Evolutionary conservation across 129 eudicot species (phyloP), one percentile per base, ranked within the genome.

Genomic region (Glebionis coronaria): DNA sequence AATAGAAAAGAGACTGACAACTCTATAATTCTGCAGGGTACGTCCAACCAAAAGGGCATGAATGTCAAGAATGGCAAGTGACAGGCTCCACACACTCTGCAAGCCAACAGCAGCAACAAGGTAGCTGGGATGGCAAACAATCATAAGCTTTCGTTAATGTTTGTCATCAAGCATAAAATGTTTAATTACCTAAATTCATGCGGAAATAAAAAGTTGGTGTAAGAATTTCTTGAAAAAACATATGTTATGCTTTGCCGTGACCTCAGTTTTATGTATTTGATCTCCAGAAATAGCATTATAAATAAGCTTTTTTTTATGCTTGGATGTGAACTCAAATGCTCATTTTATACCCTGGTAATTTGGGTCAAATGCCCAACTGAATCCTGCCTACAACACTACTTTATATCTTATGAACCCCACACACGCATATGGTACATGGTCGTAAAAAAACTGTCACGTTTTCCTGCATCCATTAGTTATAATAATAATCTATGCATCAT

Each of bases 21-120:
- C 82, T 70, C 78, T 82, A 65, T 75, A 76, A 69, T 87, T 87
- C 69, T 87, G 97, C 73, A 90, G 61, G 75, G 83, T 80, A n/a
- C 97, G 91, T 68, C 90, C 90, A 16, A 90, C 97, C 56, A 90
- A 77, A 62, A 90, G 82, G 19, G 95, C 97, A 84, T 90, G 90
- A 14, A 85, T 63, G 74, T 90, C 97, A 40, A 82, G 61, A 64
- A 90, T 80, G 67, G 85, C 95, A 53, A 90, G 82, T 44, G 85
- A 75, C 31, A 90, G 71, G 68, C 97, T 90, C 97, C 97, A 90
- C 70, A 90, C n/a, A 80, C 90, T 90, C 87, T 90, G 97, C 71
- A 90, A 70, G 35, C 85, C 87, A 71, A 85, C 71, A 73, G 95
- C 91, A 72, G 97, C 97, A 72, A 90, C 97, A 76, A 90, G 95